Percentiles rank a stretch among this genome's conserved stretches.
These are phyloP conservation scores for Coniochaeta hoffmannii DNA, from an alignment of 2,329 filamentous ascomycete species.

Conservation along the genomic window DNA sequence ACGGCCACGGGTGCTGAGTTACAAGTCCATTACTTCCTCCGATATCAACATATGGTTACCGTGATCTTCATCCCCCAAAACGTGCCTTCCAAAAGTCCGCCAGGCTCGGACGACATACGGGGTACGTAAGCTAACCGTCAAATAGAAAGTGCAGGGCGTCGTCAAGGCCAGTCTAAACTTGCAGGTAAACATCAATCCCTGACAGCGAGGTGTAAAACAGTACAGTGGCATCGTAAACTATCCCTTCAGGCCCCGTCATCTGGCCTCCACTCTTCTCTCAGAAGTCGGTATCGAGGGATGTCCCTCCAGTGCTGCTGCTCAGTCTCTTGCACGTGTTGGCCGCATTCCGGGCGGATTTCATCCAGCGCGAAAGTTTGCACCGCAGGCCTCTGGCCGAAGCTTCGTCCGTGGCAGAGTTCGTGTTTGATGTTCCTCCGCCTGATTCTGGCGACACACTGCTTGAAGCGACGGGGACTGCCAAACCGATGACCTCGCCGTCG, in stretches of 20 bases:
- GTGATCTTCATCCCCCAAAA: not conserved
- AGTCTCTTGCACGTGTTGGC: not conserved
- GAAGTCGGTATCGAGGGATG: not conserved
- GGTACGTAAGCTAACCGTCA: not conserved
- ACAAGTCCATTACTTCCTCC: not conserved
- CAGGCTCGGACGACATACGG: not conserved
- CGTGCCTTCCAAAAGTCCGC: not conserved
- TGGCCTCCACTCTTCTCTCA: not conserved
- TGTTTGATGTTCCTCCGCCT: not conserved
- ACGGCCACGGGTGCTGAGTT: not conserved
- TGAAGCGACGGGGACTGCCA: not conserved
- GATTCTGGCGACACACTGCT: not conserved
- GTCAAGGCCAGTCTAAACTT: not conserved
- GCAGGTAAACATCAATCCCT: not conserved
- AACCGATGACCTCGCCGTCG: constrained; percentile 1
- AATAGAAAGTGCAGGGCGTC: not conserved
- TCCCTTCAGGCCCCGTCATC: not conserved
- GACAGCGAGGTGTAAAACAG: no score
- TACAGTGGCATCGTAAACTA: not conserved
- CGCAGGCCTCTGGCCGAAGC: not conserved
- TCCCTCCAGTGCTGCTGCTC: not conserved
- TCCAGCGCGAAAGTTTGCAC: not conserved
- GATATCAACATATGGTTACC: not conserved
- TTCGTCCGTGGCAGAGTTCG: not conserved
- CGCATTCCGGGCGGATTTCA: not conserved